These are phyloP conservation scores for bread wheat (Triticum aestivum) DNA, from an alignment of 176 grass and related monocot genomes.

Conservation along the genomic window DNA sequence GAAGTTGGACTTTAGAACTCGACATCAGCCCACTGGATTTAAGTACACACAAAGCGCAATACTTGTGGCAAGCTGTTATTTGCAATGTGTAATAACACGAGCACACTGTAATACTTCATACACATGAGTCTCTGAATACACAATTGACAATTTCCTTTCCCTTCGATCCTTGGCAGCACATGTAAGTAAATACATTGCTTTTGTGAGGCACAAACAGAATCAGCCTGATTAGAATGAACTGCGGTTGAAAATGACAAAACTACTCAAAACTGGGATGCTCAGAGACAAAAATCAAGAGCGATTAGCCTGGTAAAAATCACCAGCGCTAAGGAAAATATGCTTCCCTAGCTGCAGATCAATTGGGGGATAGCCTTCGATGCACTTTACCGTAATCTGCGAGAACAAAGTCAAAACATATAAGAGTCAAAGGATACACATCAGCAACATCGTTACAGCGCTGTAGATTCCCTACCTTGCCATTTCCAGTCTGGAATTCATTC, in stretches of 20 bases:
- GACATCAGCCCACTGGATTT: too few species aligned
- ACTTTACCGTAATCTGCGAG: conserved; percentile 63
- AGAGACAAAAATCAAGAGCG: conserved; percentile 33
- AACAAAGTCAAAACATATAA: conserved; percentile 19
- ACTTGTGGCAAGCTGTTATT: not conserved
- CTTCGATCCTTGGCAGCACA: not conserved
- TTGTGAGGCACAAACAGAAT: not conserved
- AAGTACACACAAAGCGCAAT: not conserved
- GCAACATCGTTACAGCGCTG: not conserved
- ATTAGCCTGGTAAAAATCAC: conserved; percentile 56
- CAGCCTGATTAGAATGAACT: not conserved
- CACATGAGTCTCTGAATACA: not conserved
- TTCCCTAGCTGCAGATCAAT: conserved; percentile 61
- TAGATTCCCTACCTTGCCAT: conserved; percentile 62
- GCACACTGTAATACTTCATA: not conserved
- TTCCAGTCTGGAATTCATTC: conserved; percentile 64
- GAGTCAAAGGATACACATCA: not conserved
- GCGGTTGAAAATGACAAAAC: not conserved
- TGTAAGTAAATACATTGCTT: conserved; percentile 6
- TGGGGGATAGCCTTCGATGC: conserved; percentile 58
- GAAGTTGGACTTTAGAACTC: too few species aligned
- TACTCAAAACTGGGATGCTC: conserved; percentile 30
- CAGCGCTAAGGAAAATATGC: conserved; percentile 75
- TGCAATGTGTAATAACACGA: not conserved
- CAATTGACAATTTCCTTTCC: not conserved